Evolutionary conservation across 2,329 filamentous ascomycete species (phyloP).

Genomic region (Hypoxylon sp.): DNA sequence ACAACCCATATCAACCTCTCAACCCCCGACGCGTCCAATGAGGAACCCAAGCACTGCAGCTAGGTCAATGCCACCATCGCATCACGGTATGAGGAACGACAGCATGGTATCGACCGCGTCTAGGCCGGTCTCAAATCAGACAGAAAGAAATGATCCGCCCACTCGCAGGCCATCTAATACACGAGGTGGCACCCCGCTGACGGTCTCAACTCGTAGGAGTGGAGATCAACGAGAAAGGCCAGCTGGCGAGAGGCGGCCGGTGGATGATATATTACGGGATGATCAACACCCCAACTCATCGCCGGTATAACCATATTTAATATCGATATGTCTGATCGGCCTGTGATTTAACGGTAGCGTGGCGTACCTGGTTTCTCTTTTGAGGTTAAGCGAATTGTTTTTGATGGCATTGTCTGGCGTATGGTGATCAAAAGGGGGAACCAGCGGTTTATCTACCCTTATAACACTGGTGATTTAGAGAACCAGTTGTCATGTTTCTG

Average conservation of each 20-base stretch:
- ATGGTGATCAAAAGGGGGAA: conserved; percentile 25
- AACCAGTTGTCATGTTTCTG: background rate
- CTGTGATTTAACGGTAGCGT: conserved; percentile 25
- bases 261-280: conserved; percentile 38
- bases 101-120: conserved; percentile 24
- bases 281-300: conserved; percentile 16
- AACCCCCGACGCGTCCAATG: conserved; percentile 2
- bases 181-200: conserved; percentile 23
- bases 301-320: conserved; percentile 13
- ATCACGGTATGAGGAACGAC: conserved; percentile 24
- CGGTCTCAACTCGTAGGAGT: conserved; percentile 11
- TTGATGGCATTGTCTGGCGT: conserved; percentile 32
- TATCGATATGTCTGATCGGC: conserved; percentile 9
- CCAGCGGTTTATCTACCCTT: conserved; percentile 2
- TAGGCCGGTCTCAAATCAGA: conserved; percentile 25
- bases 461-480: conserved; percentile 5
- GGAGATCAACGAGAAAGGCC: conserved; percentile 33
- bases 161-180: conserved; percentile 23
- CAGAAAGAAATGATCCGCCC: conserved; percentile 31
- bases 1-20: conserved; percentile 14
- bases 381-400: conserved; percentile 2
- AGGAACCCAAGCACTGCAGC: conserved; percentile 24
- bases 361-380: conserved; percentile 34
- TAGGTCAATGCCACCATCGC: conserved; percentile 22
- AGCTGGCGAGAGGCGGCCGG: conserved; percentile 36